phyloP scores from a whole-genome alignment of 768 basidiomycete genomes.

The Glaciozyma martinii region DNA sequence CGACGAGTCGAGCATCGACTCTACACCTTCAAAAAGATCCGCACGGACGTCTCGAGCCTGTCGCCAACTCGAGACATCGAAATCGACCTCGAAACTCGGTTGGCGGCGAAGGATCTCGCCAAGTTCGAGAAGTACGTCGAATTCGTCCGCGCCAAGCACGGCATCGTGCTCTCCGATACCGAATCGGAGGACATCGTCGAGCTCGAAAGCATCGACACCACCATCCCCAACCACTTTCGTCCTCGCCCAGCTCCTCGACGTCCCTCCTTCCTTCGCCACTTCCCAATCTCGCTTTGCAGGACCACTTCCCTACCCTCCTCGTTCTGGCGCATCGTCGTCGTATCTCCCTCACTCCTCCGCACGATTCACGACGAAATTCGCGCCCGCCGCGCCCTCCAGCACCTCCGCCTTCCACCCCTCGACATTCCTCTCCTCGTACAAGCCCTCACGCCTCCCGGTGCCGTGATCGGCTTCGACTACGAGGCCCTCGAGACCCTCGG shows the following conservation, averaged over 20 bases:
- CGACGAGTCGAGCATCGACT: slow-evolving; percentile 5
- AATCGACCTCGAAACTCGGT: not conserved
- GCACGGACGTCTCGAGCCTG: slow-evolving; percentile 9
- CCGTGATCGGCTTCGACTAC: slow-evolving; percentile 60
- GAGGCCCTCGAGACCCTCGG: slow-evolving; percentile 81
- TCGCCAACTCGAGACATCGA: not conserved
- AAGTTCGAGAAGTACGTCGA: not conserved
- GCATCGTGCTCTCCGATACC: not conserved
- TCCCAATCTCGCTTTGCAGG: slow-evolving; percentile 9
- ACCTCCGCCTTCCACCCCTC: slow-evolving; percentile 57
- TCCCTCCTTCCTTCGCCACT: slow-evolving; percentile 23
- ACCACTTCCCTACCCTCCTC: slow-evolving; percentile 48
- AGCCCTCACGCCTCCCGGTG: slow-evolving; percentile 65
- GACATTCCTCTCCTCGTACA: slow-evolving; percentile 51
- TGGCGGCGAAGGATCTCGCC: not conserved
- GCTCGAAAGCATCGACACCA: not conserved
- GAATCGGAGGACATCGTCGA: not conserved
- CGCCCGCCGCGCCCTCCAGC: slow-evolving; percentile 39
- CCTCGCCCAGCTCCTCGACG: slow-evolving; percentile 42
- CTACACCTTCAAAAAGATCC: not conserved
- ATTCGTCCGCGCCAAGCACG: not conserved
- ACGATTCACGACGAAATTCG: slow-evolving; percentile 45
- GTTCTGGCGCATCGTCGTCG: slow-evolving; percentile 49
- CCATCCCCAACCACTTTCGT: slow-evolving; percentile 9
- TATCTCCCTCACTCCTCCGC: slow-evolving; percentile 60